Base-by-base conservation (phyloP, 805 yeast species). In the Yarrowia sp. region DNA sequence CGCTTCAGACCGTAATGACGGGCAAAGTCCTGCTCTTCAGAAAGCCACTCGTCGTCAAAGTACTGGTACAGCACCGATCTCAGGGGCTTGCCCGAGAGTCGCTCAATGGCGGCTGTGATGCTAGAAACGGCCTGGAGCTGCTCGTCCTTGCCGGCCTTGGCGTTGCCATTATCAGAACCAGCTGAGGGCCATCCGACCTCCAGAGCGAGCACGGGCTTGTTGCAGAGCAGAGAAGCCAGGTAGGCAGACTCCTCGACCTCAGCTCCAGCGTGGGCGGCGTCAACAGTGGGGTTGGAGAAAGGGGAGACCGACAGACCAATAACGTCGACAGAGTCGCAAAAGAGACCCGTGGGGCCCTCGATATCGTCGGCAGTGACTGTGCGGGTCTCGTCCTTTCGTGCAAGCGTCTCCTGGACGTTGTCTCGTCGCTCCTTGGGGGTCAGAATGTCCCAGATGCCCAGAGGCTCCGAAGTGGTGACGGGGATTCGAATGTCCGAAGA, bases 361-460 rank as follows among this genome's bases (percentile, higher is more conserved):
- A 61, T 61, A 24, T 61, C 55, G n/a, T 47, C 55, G n/a, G 66
- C 38, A 13, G 55, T 61, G 30, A 61, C 7, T 15, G 46, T 6
- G 13, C 46, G 36, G 5, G 5, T 40, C 3, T 44, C 44, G 17
- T 47, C n/a, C n/a, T 46, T 14, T 17, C 34, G 52, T 3, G 42
- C 53, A 9, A 61, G 38, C 36, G 38, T 24, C 2, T 46, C 43
- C 46, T 47, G 42, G 24, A 61, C 55, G 36, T 61, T 47, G n/a
- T 46, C 66, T 36, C 66, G 53, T 46, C 66, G 53, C 33, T 38
- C 55, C 38, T 46, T 46, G 53, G 66, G 66, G 3, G 55, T 46
- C 55, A 61, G 38, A 13, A 61, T 44, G 55, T 61, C 66, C 66
- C 66, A 61, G 39, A 61, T 61, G 10, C 66, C 66, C 38, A 61